A percentile compares a stretch with the other conserved stretches of the same genome.
phyloP scores from a whole-genome alignment of 1,284 basidiomycete species.

The Cerrena zonata region DNA sequence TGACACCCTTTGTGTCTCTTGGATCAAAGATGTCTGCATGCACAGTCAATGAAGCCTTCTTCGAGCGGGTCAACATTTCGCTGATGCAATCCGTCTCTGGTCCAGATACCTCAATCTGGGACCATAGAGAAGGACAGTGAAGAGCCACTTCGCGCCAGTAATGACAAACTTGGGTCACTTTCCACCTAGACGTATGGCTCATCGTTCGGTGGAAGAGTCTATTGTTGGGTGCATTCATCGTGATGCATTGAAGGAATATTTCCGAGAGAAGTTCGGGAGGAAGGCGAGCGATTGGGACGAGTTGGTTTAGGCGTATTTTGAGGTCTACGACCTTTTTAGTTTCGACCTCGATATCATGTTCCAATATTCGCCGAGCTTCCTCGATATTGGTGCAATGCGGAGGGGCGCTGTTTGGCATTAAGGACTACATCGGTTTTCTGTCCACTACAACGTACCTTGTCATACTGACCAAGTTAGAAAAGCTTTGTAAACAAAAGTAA shows the following conservation, averaged over 20 bases:
- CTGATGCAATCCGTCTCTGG: background rate
- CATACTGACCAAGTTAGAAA: too few species aligned
- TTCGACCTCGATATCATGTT: background rate
- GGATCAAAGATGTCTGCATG: background rate
- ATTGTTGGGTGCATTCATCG: background rate
- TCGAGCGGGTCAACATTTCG: constrained; percentile 5
- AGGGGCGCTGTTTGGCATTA: too few species aligned
- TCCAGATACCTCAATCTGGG: constrained; percentile 1
- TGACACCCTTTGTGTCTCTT: background rate
- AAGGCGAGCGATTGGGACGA: background rate
- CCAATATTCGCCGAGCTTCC: background rate
- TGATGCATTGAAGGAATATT: background rate
- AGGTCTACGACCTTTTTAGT: background rate
- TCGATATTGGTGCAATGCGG: too few species aligned
- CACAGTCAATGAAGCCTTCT: constrained; percentile 1
- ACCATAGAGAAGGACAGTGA: constrained; percentile 6
- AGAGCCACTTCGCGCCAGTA: constrained; percentile 10
- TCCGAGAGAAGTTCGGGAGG: background rate
- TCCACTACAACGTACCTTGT: background rate
- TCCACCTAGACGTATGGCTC: constrained; percentile 1
- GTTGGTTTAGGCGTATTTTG: background rate
- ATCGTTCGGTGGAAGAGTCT: background rate
- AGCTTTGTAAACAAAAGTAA: too few species aligned
- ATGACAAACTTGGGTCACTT: constrained; percentile 11
- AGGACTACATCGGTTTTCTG: too few species aligned